Evolutionary conservation across 306 rosid genomes (phyloP).

Genomic region (Vigna radiata): DNA sequence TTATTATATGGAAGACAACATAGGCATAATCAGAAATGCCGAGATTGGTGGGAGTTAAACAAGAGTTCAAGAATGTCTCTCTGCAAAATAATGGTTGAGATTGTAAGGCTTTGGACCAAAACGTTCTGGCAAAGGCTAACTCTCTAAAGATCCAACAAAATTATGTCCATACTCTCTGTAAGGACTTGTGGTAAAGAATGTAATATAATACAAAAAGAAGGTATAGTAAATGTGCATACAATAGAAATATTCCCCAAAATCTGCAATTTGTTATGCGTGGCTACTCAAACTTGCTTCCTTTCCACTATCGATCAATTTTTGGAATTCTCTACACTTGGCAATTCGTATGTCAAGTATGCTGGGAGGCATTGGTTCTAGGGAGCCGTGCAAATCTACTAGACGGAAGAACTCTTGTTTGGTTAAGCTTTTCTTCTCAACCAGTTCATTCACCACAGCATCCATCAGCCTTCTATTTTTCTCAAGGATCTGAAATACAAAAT

Average conservation of each 20-base stretch:
- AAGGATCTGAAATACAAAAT: constrained; percentile 67
- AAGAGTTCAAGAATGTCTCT: background rate
- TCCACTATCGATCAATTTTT: constrained; percentile 51
- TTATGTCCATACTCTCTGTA: background rate
- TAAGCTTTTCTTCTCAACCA: constrained; percentile 81
- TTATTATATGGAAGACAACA: background rate
- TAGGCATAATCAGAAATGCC: background rate
- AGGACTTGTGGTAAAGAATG: constrained; percentile 11
- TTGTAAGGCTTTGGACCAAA: background rate
- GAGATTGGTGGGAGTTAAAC: constrained; percentile 1
- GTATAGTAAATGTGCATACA: constrained; percentile 19
- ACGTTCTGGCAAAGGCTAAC: background rate
- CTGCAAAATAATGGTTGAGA: background rate
- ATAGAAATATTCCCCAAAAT: constrained; percentile 39
- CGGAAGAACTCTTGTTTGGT: constrained; percentile 75
- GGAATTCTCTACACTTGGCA: constrained; percentile 64
- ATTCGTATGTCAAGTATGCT: constrained; percentile 74
- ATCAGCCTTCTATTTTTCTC: constrained; percentile 68
- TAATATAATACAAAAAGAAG: constrained; percentile 19
- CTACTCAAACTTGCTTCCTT: constrained; percentile 49
- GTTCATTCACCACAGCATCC: constrained; percentile 83
- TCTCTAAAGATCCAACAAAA: background rate
- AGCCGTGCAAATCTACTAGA: constrained; percentile 81
- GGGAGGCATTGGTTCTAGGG: constrained; percentile 61
- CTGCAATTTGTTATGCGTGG: constrained; percentile 34